These are phyloP conservation scores for Paecilomyces formosus DNA, from an alignment of 2,329 filamentous ascomycete genomes.

Conservation along the genomic window DNA sequence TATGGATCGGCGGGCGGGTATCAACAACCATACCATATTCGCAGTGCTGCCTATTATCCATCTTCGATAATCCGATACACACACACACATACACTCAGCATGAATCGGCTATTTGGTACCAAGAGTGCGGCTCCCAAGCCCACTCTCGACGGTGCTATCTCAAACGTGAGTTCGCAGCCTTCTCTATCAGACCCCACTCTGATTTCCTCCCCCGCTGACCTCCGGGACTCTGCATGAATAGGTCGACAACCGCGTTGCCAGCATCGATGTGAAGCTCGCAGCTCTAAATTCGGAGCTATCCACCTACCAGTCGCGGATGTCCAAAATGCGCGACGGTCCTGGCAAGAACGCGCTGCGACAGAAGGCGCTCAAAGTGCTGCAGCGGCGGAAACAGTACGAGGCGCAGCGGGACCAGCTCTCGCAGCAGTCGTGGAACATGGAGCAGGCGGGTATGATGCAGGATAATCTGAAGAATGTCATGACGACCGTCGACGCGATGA, in stretches of 20 bases:
- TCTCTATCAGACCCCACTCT: slow-evolving; percentile 1
- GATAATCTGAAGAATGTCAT: slow-evolving; percentile 98
- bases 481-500: slow-evolving; percentile 96
- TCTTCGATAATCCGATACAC: not conserved
- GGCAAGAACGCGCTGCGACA: slow-evolving; percentile 89
- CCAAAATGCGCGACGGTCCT: slow-evolving; percentile 91
- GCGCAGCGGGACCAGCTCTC: slow-evolving; percentile 88
- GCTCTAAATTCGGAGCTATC: slow-evolving; percentile 84
- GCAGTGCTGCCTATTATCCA: not conserved
- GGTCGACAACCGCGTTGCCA: slow-evolving; percentile 74
- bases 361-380: slow-evolving; percentile 88
- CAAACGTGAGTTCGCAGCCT: slow-evolving; percentile 52
- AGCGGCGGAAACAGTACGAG: slow-evolving; percentile 92
- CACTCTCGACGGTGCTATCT: slow-evolving; percentile 73
- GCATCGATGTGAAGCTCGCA: slow-evolving; percentile 89
- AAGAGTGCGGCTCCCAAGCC: slow-evolving; percentile 85
- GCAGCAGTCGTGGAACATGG: slow-evolving; percentile 97
- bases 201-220: slow-evolving; percentile 13
- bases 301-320: slow-evolving; percentile 78
- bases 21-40: slow-evolving; percentile 1
- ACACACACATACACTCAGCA: slow-evolving; percentile 36
- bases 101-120: slow-evolving; percentile 94
- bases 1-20: not conserved
- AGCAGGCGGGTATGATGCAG: slow-evolving; percentile 96
- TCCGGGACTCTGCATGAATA: slow-evolving; percentile 20